These are phyloP conservation scores for Penicillium crystallinum DNA, from an alignment of 495 filamentous ascomycete genomes.

Conservation along the genomic window DNA sequence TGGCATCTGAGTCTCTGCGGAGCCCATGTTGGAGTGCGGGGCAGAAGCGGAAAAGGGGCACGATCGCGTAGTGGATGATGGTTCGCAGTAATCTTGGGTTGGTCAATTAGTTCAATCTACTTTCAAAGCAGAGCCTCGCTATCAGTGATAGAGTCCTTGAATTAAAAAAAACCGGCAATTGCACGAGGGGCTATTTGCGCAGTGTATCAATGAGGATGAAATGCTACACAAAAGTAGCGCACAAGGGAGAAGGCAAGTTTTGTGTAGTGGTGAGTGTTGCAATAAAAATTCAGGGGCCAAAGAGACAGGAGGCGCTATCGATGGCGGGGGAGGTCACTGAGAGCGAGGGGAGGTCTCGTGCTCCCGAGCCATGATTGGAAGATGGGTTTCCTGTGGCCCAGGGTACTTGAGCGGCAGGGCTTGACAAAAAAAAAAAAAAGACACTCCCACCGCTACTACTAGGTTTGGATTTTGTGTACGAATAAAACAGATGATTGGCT, in stretches of 20 bases:
- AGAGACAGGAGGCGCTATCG: background rate
- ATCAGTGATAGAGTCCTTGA: background rate
- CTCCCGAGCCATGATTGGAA: constrained; percentile 35
- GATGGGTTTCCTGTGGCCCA: constrained; percentile 1
- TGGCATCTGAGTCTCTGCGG: constrained; percentile 16
- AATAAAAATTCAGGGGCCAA: constrained; percentile 2
- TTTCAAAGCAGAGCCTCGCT: background rate
- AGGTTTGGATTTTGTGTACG: background rate
- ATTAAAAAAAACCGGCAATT: background rate
- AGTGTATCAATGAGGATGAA: background rate
- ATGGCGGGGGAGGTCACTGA: constrained; percentile 14
- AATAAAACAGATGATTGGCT: background rate
- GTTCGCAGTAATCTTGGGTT: background rate
- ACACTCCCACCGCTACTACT: background rate
- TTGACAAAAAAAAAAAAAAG: background rate
- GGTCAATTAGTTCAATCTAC: background rate
- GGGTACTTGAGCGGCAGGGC: constrained; percentile 1
- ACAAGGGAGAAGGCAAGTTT: background rate
- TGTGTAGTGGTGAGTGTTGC: background rate
- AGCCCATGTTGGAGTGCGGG: constrained; percentile 25
- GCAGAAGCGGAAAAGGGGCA: constrained; percentile 1
- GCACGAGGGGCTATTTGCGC: background rate
- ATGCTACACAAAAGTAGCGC: background rate
- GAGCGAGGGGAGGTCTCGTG: constrained; percentile 34
- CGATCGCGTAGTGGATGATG: background rate